phyloP scores from a whole-genome alignment of 1,284 basidiomycete species.

The Gomphus sp. region DNA sequence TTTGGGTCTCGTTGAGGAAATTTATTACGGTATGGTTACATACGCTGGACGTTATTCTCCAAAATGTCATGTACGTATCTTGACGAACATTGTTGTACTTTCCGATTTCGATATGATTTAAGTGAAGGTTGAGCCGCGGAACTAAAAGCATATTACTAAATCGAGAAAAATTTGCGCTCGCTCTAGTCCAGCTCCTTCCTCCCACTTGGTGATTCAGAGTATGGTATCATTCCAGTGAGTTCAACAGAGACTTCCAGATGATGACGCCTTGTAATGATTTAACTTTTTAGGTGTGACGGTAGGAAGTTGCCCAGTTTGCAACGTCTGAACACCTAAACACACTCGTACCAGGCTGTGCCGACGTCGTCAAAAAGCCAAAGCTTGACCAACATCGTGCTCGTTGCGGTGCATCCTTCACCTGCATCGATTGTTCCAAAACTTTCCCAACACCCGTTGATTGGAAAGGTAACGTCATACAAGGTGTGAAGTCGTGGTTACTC shows the following conservation, averaged over 20 bases:
- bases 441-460: constrained; percentile 70
- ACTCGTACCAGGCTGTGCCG: constrained; percentile 50
- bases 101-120: background rate
- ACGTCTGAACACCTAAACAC: background rate
- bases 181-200: background rate
- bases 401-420: constrained; percentile 69
- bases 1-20: constrained; percentile 17
- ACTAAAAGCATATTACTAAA: background rate
- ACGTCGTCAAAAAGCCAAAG: constrained; percentile 89
- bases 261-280: background rate
- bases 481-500: background rate
- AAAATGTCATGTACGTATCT: constrained; percentile 1
- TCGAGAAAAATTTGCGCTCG: background rate
- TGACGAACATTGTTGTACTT: background rate
- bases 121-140: background rate
- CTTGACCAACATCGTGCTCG: constrained; percentile 58
- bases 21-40: background rate
- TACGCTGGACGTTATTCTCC: background rate
- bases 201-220: background rate
- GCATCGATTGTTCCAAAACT: constrained; percentile 80
- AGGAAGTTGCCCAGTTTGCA: constrained; percentile 14
- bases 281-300: constrained; percentile 37
- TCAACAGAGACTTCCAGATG: background rate
- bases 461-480: constrained; percentile 31
- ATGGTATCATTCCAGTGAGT: constrained; percentile 56